Evolutionary conservation across 768 basidiomycete species (phyloP).

Genomic region (Candolleomyces efflorescens): DNA sequence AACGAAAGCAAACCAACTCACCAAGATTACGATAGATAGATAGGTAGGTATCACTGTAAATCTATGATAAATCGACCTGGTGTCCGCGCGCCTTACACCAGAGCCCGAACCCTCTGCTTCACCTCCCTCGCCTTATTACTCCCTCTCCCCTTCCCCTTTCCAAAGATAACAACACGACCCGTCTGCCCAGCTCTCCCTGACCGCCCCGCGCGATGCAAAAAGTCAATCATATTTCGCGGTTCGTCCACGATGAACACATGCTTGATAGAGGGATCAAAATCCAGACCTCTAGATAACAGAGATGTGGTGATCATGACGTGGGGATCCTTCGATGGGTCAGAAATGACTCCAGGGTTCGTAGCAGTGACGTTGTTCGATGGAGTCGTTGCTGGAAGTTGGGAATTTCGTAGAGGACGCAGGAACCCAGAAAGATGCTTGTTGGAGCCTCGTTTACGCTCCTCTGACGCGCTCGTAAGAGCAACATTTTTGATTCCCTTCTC

Average conservation of each 20-base stretch:
- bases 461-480: conserved; percentile 61
- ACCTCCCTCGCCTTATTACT: conserved; percentile 48
- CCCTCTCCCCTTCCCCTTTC: conserved; percentile 63
- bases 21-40: background rate
- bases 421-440: conserved; percentile 80
- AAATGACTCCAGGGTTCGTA: conserved; percentile 5
- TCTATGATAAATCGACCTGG: background rate
- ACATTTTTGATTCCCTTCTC: conserved; percentile 59
- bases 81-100: conserved; percentile 14
- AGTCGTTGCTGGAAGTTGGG: too few species aligned
- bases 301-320: conserved; percentile 87
- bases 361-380: background rate
- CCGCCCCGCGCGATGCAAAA: conserved; percentile 87
- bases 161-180: conserved; percentile 75
- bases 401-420: conserved; percentile 31
- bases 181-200: conserved; percentile 68
- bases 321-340: conserved; percentile 36
- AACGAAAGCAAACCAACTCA: background rate
- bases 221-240: conserved; percentile 88
- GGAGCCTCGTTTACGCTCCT: conserved; percentile 56
- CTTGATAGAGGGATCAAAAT: conserved; percentile 73
- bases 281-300: conserved; percentile 84
- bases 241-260: conserved; percentile 88
- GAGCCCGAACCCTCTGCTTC: conserved; percentile 43
- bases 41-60: background rate